phyloP scores from a whole-genome alignment of 2,329 filamentous ascomycete genomes.

The Neurospora crassa region DNA sequence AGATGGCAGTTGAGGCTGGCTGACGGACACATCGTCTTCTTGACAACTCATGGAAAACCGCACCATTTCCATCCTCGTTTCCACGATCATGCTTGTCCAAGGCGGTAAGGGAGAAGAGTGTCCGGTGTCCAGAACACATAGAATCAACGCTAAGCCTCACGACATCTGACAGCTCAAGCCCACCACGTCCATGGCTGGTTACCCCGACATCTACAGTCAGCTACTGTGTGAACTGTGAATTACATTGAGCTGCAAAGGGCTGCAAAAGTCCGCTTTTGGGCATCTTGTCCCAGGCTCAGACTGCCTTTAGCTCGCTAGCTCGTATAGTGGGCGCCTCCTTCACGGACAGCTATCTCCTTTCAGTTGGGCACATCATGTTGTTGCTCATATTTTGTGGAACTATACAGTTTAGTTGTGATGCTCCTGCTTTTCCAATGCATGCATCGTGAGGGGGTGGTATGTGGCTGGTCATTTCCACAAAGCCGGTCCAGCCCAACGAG shows the following conservation, averaged over 20 bases:
- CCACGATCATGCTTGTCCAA: not conserved
- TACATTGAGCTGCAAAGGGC: not conserved
- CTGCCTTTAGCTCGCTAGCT: not conserved
- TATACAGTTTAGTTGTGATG: not conserved
- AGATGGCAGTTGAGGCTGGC: not conserved
- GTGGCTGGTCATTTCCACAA: not conserved
- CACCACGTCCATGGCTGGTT: not conserved
- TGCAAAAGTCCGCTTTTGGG: not conserved
- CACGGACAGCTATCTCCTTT: not conserved
- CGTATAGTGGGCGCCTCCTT: not conserved
- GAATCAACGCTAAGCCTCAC: not conserved
- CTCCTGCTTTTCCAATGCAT: not conserved
- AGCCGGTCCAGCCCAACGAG: not conserved
- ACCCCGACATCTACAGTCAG: not conserved
- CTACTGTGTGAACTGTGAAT: not conserved
- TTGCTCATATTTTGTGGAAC: not conserved
- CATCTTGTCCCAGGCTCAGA: not conserved
- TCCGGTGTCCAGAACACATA: not conserved
- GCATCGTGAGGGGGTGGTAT: not conserved
- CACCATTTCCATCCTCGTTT: not conserved
- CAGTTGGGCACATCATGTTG: not conserved
- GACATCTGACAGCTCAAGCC: not conserved
- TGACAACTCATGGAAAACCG: not conserved
- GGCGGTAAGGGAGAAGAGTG: not conserved
- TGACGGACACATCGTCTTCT: not conserved